Base-by-base conservation (phyloP, 768 basidiomycete species). In the Hericium coralloides region DNA sequence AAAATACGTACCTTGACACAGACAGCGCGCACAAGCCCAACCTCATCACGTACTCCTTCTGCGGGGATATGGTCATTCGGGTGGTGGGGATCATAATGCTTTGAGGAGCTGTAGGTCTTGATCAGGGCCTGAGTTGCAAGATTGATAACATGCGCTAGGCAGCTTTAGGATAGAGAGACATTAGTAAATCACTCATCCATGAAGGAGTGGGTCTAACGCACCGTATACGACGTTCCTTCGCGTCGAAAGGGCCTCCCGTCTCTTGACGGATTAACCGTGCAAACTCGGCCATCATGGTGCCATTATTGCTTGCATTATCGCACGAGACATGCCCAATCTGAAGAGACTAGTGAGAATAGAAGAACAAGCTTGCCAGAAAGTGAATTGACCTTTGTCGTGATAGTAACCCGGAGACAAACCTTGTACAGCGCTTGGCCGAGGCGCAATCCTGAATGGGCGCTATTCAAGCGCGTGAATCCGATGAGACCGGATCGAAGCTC, bases 231-330 rank as follows among this genome's bases (percentile, higher is more conserved):
- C 59, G 50, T 17, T 58, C 25, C 14, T 53, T 17, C 2, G 23
- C 26, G 47, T 64, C 55, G 52, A 49, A 65, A 8, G 1, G 36
- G 7, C 5, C 25, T 22, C 6, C 59, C 56, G 45, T 56, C 17
- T 47, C 38, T n/a, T 58, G 41, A 31, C 55, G 6, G 8, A 62
- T 38, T 14, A 23, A 49, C 12, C 17, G 4, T 1, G 58, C 60
- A 23, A 76, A 68, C 14, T 69, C 62, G 0, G 9, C 36, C 23
- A 71, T 38, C 70, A 74, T 75, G 0, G 72, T 73, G 17, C 55
- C 53, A 56, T 75, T 77, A 55, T 74, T 75, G 3, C 25, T 55
- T 0, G 73, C 72, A 57, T 74, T 75, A 55, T 75, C 68, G 55
- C 67, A 73, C 0, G 73, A 75, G 0, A 75, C 65, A 51, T 69